Percentiles rank a stretch among this genome's conserved stretches.
These are phyloP conservation scores for Ministeria vibrans DNA, from an alignment of 78 protist genomes.

Conservation along the genomic window DNA sequence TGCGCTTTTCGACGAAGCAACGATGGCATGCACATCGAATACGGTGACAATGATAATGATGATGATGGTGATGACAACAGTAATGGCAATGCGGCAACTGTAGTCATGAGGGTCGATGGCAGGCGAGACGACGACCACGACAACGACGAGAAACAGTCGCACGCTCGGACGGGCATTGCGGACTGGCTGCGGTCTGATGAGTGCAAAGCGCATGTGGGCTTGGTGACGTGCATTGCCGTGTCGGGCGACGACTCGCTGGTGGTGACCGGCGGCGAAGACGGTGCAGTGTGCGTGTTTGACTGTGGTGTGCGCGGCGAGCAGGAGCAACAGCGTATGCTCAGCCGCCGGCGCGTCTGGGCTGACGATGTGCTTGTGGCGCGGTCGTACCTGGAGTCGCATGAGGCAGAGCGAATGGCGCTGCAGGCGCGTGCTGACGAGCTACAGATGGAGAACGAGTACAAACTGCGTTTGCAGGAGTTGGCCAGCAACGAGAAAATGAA, in stretches of 20 bases:
- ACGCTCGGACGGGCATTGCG: too few relatives aligned
- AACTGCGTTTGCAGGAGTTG: conserved; percentile 27
- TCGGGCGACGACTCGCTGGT: conserved; percentile 38
- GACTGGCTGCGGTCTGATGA: too few relatives aligned
- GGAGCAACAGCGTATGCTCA: conserved; percentile 17
- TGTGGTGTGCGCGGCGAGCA: conserved; percentile 31
- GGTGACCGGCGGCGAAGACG: conserved; percentile 53
- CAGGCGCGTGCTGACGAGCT: conserved; percentile 39
- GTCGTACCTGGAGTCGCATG: conserved; percentile 50
- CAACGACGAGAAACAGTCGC: too few relatives aligned
- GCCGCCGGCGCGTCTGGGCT: not conserved
- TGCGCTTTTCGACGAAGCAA: conserved; percentile 34
- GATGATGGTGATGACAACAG: too few relatives aligned
- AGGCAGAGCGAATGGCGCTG: conserved; percentile 7
- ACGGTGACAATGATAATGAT: too few relatives aligned
- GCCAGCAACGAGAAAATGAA: conserved; percentile 40
- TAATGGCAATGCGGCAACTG: too few relatives aligned
- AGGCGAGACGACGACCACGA: too few relatives aligned
- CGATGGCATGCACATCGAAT: conserved; percentile 16
- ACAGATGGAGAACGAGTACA: conserved; percentile 25
- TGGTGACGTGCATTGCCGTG: conserved; percentile 27
- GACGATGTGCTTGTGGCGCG: conserved; percentile 52
- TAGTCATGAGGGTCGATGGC: too few relatives aligned
- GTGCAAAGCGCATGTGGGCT: conserved; percentile 6
- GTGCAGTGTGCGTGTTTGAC: conserved; percentile 29